Evolutionary conservation across 345 rosid species (phyloP).

Genomic region (Gynandropsis gynandra): DNA sequence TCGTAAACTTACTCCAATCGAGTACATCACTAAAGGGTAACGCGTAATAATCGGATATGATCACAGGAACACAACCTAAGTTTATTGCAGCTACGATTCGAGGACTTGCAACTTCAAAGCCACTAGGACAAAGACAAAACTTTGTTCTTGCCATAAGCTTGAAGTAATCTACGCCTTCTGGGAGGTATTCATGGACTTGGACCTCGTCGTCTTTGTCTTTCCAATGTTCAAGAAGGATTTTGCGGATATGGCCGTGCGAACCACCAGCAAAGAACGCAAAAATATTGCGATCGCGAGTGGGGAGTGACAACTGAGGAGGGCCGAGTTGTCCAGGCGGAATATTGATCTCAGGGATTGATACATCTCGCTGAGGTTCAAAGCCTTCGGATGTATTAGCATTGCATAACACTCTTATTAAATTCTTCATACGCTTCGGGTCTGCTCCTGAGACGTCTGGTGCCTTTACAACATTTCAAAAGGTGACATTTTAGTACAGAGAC

Average conservation of each 20-base stretch:
- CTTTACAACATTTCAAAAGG: constrained; percentile 19
- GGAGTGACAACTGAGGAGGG: constrained; percentile 18
- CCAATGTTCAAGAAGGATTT: constrained; percentile 31
- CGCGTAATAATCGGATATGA: constrained; percentile 38
- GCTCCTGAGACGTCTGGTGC: constrained; percentile 33
- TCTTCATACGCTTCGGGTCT: constrained; percentile 25
- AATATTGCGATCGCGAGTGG: constrained; percentile 23
- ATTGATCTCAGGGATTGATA: constrained; percentile 39
- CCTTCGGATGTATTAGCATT: constrained; percentile 50
- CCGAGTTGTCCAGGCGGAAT: constrained; percentile 13
- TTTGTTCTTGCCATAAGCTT: constrained; percentile 32
- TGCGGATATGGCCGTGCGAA: constrained; percentile 36
- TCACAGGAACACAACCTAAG: constrained; percentile 43
- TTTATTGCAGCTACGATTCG: constrained; percentile 38
- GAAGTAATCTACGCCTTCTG: constrained; percentile 28
- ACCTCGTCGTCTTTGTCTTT: constrained; percentile 38
- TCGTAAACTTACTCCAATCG: constrained; percentile 38
- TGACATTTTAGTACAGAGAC: background rate
- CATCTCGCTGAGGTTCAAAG: constrained; percentile 37
- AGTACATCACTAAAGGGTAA: constrained; percentile 46
- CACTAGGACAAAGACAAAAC: constrained; percentile 54
- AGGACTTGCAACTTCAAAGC: constrained; percentile 52
- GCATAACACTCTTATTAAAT: constrained; percentile 40
- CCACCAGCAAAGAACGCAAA: constrained; percentile 50
- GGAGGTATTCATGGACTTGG: constrained; percentile 37